A percentile compares a stretch with the other conserved stretches of the same genome.
These are phyloP conservation scores for Aegilops bicornis DNA, from an alignment of 176 grass and related monocot species.

Conservation along the genomic window DNA sequence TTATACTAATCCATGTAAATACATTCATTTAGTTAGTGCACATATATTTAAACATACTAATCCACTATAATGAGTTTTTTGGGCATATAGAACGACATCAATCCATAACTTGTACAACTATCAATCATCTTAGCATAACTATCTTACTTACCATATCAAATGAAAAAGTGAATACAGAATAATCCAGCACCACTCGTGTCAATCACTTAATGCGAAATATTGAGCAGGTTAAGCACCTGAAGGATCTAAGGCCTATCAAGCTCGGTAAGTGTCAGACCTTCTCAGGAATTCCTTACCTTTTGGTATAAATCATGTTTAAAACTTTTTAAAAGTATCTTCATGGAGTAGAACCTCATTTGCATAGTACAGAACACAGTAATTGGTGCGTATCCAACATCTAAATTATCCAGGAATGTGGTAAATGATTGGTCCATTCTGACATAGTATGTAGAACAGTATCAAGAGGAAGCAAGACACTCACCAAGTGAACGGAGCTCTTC, in stretches of 20 bases:
- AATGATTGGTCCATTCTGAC: background rate
- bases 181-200: background rate
- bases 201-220: background rate
- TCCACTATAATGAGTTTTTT: background rate
- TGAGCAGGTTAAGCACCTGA: background rate
- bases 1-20: constrained; percentile 1
- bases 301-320: background rate
- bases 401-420: background rate
- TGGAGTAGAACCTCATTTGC: constrained; percentile 7
- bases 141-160: background rate
- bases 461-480: constrained; percentile 37
- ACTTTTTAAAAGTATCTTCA: background rate
- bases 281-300: background rate
- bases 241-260: constrained; percentile 7
- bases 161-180: background rate
- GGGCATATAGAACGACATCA: background rate
- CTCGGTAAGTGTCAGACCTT: background rate
- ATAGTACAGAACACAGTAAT: background rate
- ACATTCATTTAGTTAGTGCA: background rate
- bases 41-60: background rate
- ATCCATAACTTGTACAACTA: background rate
- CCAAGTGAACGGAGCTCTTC: constrained; percentile 90
- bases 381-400: constrained; percentile 1
- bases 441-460: constrained; percentile 14
- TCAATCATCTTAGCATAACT: background rate